A percentile compares a stretch with the other conserved stretches of the same genome.
Evolutionary conservation across 768 basidiomycete species (phyloP).

Genomic region (Gymnopilus dilepis): DNA sequence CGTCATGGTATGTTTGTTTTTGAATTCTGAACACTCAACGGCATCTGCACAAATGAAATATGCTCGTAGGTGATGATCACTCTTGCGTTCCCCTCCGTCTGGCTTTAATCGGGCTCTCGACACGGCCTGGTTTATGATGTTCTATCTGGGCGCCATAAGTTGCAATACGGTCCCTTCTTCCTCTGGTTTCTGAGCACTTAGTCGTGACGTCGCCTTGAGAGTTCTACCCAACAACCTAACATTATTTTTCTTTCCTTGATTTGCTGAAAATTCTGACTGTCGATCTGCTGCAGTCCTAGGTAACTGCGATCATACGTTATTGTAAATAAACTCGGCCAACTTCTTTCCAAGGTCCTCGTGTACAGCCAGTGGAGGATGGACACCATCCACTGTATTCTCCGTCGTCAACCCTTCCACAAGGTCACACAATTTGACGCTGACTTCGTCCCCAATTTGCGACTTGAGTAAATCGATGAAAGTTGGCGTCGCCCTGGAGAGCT

Average conservation of each 20-base stretch:
- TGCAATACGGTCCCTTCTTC: no score
- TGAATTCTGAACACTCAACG: background rate
- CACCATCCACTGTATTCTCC: constrained; percentile 18
- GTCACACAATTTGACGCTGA: constrained; percentile 12
- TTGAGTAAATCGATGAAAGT: background rate
- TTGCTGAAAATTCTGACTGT: background rate
- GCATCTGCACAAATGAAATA: background rate
- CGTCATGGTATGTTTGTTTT: background rate
- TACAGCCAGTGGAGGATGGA: constrained; percentile 11
- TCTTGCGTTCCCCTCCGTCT: background rate
- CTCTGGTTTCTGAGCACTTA: no score
- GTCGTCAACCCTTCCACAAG: constrained; percentile 15
- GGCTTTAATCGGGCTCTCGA: background rate
- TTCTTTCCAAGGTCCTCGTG: constrained; percentile 13
- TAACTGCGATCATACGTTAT: background rate
- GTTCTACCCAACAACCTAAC: no score
- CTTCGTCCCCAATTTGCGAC: background rate
- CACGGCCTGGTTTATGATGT: no score
- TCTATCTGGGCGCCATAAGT: no score
- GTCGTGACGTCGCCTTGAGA: no score
- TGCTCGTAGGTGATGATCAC: background rate
- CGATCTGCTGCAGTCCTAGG: no score
- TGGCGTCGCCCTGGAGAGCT: constrained; percentile 3
- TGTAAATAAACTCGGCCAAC: constrained; percentile 10
- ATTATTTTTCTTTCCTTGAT: no score